Base-by-base conservation (phyloP, 2,329 filamentous ascomycete species). In the Cladorrhinum sp. region DNA sequence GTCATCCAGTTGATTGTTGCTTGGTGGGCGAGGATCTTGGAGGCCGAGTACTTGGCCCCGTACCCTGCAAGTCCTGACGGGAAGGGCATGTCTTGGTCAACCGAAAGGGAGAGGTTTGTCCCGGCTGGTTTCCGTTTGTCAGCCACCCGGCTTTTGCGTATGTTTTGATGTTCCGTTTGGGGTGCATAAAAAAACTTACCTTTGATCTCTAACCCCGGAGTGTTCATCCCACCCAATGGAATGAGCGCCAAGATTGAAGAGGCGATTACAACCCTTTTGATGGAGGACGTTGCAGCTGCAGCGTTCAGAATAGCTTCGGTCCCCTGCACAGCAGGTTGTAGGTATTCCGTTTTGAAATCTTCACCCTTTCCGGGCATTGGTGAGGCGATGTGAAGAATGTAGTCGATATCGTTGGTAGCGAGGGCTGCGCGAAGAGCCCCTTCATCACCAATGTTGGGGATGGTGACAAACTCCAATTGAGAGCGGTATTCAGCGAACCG, bases 311-410 rank as follows among this genome's bases (percentile, higher is more conserved):
- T 50, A 21, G 61, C 61, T 21, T 60, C 55, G 3, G 61, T 63
- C 2, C 58, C 61, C 12, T 58, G 23, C 3, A 63, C 61, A 2
- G 61, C 61, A 3, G 61, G 61, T 8, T 51, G n/a, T 12, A 61
- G 58, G 36, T 63, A 63, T n/a, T 59, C 61, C 7, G 58, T 61
- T 58, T 60, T 54, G 52, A 63, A 63, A 55, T 63, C 61, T 7
- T 55, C 49, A 1, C 51, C 61, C 10, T 54, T 53, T 21, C 61
- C 61, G 6, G 61, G 61, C 56, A 63, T 57, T n/a, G 61, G 61
- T 6, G 61, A 63, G 9, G 61, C 61, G 12, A 63, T 30, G 48
- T 63, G 61, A 33, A 63, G 55, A 51, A 63, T 53, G 52, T 56
- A 60, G 20, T 56, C 24, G 30, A 63, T 42, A 24, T 63, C 58